Evolutionary conservation across 768 basidiomycete species (phyloP).

Genomic region (Lentinula guzmanii): DNA sequence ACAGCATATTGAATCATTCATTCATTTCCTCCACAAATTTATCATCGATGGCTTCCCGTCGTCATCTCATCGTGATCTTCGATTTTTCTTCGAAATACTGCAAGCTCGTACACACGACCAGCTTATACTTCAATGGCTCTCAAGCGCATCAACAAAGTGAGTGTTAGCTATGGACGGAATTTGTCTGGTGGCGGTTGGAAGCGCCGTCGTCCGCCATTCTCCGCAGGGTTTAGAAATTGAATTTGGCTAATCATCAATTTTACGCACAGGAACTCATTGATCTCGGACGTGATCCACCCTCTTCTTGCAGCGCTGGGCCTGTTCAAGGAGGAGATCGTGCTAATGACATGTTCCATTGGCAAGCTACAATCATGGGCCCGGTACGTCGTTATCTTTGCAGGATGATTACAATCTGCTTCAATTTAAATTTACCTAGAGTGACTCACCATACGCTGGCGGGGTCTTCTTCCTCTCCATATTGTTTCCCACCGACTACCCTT

Average conservation of each 20-base stretch:
- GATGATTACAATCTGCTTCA: not conserved
- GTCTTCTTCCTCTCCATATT: conserved; percentile 97
- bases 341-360: conserved; percentile 99
- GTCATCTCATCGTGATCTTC: conserved; percentile 26
- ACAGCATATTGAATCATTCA: not conserved
- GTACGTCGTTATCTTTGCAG: conserved; percentile 42
- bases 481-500: conserved; percentile 97
- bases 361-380: conserved; percentile 99
- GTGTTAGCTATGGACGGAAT: conserved; percentile 6
- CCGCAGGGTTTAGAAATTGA: not conserved
- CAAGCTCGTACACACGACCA: conserved; percentile 18
- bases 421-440: conserved; percentile 50
- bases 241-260: conserved; percentile 12
- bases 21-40: conserved; percentile 10
- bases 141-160: conserved; percentile 99
- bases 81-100: conserved; percentile 25
- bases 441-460: conserved; percentile 97
- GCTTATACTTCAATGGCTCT: conserved; percentile 68
- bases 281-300: conserved; percentile 98
- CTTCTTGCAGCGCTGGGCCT: conserved; percentile 92
- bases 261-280: conserved; percentile 87
- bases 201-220: not conserved
- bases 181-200: not conserved
- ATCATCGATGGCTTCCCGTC: conserved; percentile 5
- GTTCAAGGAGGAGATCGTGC: conserved; percentile 55